Conservation (phyloP, 768 basidiomycete species). For the Naematelia aurantialba region DNA sequence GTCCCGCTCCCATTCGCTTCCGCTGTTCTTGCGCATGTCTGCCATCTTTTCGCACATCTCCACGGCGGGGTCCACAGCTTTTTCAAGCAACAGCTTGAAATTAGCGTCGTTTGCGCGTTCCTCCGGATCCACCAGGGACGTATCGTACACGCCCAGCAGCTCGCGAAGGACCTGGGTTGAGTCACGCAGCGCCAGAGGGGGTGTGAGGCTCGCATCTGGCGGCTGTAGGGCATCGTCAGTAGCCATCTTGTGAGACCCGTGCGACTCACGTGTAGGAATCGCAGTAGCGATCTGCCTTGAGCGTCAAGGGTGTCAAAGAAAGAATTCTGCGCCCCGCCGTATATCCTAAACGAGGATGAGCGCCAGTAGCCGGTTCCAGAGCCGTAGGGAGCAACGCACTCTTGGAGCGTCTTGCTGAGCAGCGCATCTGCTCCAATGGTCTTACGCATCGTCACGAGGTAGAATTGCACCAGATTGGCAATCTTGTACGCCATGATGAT, state of each 20-base stretch:
- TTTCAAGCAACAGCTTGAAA: constrained; percentile 72
- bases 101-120: constrained; percentile 51
- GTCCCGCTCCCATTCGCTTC: constrained; percentile 71
- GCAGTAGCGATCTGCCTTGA: constrained; percentile 64
- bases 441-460: constrained; percentile 82
- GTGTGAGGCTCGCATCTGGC: constrained; percentile 64
- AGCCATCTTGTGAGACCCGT: neutral
- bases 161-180: constrained; percentile 79
- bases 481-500: constrained; percentile 88
- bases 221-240: constrained; percentile 50
- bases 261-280: constrained; percentile 54
- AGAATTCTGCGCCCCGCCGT: constrained; percentile 70
- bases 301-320: constrained; percentile 86
- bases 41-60: constrained; percentile 67
- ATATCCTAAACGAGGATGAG: constrained; percentile 60
- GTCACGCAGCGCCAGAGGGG: constrained; percentile 75
- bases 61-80: constrained; percentile 78
- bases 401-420: constrained; percentile 69
- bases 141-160: constrained; percentile 82
- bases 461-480: constrained; percentile 92
- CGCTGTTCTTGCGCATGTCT: constrained; percentile 57
- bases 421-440: constrained; percentile 83
- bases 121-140: constrained; percentile 71
- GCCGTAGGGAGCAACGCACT: constrained; percentile 57
- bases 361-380: neutral